Percentiles rank a stretch among this genome's conserved stretches.
phyloP scores from a whole-genome alignment of 2,329 filamentous ascomycete genomes.

The Neonectria sp. region DNA sequence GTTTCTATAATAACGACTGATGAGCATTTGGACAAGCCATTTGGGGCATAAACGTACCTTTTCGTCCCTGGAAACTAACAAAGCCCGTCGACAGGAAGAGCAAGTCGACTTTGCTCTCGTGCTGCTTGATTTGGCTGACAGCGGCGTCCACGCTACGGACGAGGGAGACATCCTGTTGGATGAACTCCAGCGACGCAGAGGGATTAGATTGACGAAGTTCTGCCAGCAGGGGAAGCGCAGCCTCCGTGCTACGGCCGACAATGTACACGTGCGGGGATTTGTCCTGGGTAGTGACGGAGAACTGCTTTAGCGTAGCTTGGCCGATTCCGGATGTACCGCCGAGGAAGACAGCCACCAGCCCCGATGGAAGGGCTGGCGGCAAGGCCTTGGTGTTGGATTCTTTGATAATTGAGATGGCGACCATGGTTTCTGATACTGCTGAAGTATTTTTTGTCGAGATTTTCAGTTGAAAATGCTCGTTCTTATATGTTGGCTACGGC shows the following conservation, averaged over 20 bases:
- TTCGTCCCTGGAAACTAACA: conserved; percentile 41
- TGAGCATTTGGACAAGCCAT: background rate
- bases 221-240: conserved; percentile 55
- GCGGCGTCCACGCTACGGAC: conserved; percentile 65
- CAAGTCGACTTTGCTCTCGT: conserved; percentile 61
- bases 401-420: conserved; percentile 24
- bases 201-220: conserved; percentile 61
- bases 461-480: background rate
- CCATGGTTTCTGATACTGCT: conserved; percentile 19
- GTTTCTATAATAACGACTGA: conserved; percentile 60
- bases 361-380: conserved; percentile 2
- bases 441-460: background rate
- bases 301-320: conserved; percentile 61
- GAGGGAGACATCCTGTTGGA: conserved; percentile 64
- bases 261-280: conserved; percentile 64
- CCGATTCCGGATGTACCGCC: conserved; percentile 69
- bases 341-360: conserved; percentile 62
- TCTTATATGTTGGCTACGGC: background rate
- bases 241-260: conserved; percentile 59
- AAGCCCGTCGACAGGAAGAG: conserved; percentile 60
- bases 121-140: conserved; percentile 58
- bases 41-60: conserved; percentile 14
- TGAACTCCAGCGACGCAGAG: conserved; percentile 58
- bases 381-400: conserved; percentile 25
- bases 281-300: conserved; percentile 53